Evolutionary conservation across 495 filamentous ascomycete species (phyloP).

Genomic region (Hyaloscypha variabilis): DNA sequence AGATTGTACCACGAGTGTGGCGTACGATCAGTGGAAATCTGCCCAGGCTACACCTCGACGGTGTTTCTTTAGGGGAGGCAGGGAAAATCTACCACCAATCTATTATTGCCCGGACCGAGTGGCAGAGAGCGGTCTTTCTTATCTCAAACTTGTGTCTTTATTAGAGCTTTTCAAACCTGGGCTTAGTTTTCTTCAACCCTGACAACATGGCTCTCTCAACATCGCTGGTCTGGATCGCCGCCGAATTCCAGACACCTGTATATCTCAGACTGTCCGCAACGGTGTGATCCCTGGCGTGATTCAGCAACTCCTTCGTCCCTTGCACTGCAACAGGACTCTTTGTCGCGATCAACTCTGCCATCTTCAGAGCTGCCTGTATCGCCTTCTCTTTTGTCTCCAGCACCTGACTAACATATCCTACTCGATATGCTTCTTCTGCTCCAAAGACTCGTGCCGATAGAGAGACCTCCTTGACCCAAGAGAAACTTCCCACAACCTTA

Average conservation of each 20-base stretch:
- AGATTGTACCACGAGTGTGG: background rate
- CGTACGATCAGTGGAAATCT: too few relatives aligned
- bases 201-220: conserved; percentile 71
- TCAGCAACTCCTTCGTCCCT: conserved; percentile 91
- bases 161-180: conserved; percentile 87
- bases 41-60: too few relatives aligned
- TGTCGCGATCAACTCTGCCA: conserved; percentile 67
- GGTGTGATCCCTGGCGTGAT: conserved; percentile 78
- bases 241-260: conserved; percentile 84
- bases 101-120: too few relatives aligned
- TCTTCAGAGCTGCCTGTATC: conserved; percentile 61
- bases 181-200: conserved; percentile 76
- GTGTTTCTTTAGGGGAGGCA: too few relatives aligned
- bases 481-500: conserved; percentile 73
- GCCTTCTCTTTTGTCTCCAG: conserved; percentile 64
- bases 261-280: conserved; percentile 83
- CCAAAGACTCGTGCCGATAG: conserved; percentile 77
- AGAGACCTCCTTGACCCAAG: conserved; percentile 92
- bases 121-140: background rate
- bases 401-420: conserved; percentile 86
- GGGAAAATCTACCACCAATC: too few relatives aligned
- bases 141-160: background rate
- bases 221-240: conserved; percentile 81
- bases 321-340: conserved; percentile 94
- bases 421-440: conserved; percentile 75